phyloP scores from a whole-genome alignment of 305 asterid genomes.

The Lippia alba region DNA sequence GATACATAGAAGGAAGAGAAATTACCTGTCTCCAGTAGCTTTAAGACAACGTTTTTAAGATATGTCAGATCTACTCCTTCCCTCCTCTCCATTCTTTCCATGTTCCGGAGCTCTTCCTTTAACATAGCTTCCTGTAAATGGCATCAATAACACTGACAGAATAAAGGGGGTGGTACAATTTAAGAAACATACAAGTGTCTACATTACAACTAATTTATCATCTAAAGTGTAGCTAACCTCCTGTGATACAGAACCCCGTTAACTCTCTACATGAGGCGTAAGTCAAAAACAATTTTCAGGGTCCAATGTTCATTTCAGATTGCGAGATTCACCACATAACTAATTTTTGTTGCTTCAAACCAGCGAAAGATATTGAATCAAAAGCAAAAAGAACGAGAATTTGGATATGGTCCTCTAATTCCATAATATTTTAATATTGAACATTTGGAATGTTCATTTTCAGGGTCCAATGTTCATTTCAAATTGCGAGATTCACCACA shows the following conservation, averaged over 20 bases:
- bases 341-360: not conserved
- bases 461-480: constrained; percentile 1
- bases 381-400: no score
- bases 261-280: constrained; percentile 9
- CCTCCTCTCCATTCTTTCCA: constrained; percentile 91
- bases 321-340: not conserved
- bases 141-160: constrained; percentile 33
- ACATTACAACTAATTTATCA: constrained; percentile 14
- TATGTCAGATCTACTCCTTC: constrained; percentile 99
- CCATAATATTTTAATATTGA: not conserved
- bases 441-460: not conserved
- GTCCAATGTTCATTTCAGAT: constrained; percentile 8
- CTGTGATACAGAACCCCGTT: not conserved
- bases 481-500: not conserved
- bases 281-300: constrained; percentile 10
- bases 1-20: constrained; percentile 27
- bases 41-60: constrained; percentile 86
- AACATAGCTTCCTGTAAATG: constrained; percentile 79
- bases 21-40: constrained; percentile 95
- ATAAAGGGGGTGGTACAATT: constrained; percentile 31
- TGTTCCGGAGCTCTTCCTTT: constrained; percentile 92
- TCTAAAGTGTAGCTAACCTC: not conserved
- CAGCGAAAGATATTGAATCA: no score
- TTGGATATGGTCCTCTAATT: not conserved
- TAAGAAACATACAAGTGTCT: constrained; percentile 11